Evolutionary conservation across 75 land plant genomes (phyloP).

Genomic region (Picea sitchensis): DNA sequence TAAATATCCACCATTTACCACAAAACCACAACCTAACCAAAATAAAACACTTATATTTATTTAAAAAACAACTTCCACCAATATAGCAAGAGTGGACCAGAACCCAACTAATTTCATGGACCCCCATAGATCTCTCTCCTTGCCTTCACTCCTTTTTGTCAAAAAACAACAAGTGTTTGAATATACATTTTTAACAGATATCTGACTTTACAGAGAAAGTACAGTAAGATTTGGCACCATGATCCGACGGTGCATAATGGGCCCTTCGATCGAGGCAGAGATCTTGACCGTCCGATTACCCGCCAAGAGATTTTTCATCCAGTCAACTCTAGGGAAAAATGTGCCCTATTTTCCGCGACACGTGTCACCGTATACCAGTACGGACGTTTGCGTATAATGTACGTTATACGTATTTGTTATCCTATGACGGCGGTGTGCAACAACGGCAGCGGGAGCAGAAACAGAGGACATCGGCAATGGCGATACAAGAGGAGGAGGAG

Average conservation of each 20-base stretch:
- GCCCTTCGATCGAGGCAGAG: neutral
- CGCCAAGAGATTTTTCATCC: neutral
- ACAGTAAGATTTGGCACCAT: no score
- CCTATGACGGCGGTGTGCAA: constrained; percentile 1
- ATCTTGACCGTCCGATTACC: neutral
- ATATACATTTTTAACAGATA: no score
- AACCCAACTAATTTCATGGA: no score
- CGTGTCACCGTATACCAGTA: neutral
- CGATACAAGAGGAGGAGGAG: neutral
- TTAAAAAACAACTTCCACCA: no score
- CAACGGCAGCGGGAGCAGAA: neutral
- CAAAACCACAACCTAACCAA: no score
- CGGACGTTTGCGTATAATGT: neutral
- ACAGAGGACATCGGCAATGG: neutral
- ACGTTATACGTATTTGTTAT: neutral
- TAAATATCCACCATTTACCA: no score
- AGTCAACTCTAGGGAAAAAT: neutral
- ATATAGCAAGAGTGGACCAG: no score
- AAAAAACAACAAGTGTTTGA: no score
- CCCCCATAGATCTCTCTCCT: no score
- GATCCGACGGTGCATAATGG: neutral
- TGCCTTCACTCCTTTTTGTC: no score
- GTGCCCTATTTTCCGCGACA: neutral
- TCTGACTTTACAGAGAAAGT: no score
- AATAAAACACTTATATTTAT: no score